These are phyloP conservation scores for Berberis vulgaris DNA, from an alignment of 164 flowering plant species.

Conservation along the genomic window DNA sequence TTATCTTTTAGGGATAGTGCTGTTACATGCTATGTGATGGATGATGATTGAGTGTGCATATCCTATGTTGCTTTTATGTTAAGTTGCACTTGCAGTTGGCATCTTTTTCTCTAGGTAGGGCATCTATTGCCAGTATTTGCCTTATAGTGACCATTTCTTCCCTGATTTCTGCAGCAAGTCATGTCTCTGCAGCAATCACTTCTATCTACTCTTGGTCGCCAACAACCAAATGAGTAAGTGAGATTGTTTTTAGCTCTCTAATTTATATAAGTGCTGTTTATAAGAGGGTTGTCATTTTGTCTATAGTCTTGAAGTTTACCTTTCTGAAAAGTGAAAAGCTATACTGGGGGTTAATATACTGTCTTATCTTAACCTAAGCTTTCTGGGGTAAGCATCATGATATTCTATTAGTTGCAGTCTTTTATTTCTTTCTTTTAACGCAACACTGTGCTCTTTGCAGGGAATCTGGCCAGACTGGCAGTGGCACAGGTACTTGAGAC, in stretches of 20 bases:
- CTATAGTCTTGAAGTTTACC: no score
- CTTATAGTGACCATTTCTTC: neutral
- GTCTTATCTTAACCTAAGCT: no score
- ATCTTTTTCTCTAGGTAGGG: no score
- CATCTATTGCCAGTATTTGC: neutral
- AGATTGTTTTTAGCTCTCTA: neutral
- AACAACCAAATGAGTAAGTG: slow-evolving; percentile 42
- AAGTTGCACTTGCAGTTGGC: no score
- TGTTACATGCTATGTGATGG: no score
- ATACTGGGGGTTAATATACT: no score
- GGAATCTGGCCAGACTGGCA: slow-evolving; percentile 45
- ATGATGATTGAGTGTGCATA: no score
- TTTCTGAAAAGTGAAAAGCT: no score
- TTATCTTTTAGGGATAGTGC: no score
- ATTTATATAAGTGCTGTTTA: neutral
- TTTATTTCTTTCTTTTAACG: neutral
- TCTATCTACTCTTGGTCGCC: slow-evolving; percentile 18
- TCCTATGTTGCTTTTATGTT: no score
- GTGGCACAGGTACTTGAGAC: slow-evolving; percentile 29
- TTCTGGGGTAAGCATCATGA: no score
- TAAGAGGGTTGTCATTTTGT: no score
- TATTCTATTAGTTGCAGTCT: neutral
- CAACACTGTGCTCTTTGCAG: slow-evolving; percentile 26
- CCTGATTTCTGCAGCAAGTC: slow-evolving; percentile 43
- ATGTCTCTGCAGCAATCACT: slow-evolving; percentile 51